These are phyloP conservation scores for Linum usitatissimum DNA, from an alignment of 345 rosid genomes.

Conservation along the genomic window DNA sequence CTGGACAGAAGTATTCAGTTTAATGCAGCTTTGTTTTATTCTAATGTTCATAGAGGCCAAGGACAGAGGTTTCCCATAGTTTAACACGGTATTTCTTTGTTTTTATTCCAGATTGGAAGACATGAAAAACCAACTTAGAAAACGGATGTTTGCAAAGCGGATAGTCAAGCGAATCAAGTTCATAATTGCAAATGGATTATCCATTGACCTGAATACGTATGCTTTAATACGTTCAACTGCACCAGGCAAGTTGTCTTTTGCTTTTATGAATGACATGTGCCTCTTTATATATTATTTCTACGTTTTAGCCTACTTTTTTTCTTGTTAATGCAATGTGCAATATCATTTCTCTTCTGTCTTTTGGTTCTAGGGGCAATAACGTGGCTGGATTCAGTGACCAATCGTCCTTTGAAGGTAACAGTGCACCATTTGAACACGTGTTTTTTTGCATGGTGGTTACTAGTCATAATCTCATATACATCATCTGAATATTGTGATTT, in stretches of 20 bases:
- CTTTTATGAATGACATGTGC: constrained; percentile 2
- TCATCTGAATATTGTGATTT: too few species aligned
- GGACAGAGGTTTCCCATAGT: neutral
- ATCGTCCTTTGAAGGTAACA: constrained; percentile 76
- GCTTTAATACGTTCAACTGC: constrained; percentile 74
- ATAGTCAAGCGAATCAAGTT: constrained; percentile 55
- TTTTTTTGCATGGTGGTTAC: too few species aligned
- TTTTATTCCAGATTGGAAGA: constrained; percentile 58
- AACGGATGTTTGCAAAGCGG: constrained; percentile 72
- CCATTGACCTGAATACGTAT: constrained; percentile 71
- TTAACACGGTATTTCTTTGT: neutral
- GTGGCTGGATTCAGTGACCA: constrained; percentile 93
- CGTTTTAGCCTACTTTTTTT: neutral
- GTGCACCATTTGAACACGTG: neutral
- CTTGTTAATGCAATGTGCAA: neutral
- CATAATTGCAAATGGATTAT: constrained; percentile 43
- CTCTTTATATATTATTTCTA: too few species aligned
- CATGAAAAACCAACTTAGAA: constrained; percentile 81
- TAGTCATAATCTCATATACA: too few species aligned
- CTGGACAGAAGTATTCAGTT: constrained; percentile 51
- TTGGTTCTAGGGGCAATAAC: constrained; percentile 44
- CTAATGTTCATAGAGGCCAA: neutral
- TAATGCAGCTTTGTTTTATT: neutral
- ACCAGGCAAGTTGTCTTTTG: constrained; percentile 37
- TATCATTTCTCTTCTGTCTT: constrained; percentile 7